These are phyloP conservation scores for Cylindrodendrum hubeiense DNA, from an alignment of 2,329 filamentous ascomycete species.

Conservation along the genomic window DNA sequence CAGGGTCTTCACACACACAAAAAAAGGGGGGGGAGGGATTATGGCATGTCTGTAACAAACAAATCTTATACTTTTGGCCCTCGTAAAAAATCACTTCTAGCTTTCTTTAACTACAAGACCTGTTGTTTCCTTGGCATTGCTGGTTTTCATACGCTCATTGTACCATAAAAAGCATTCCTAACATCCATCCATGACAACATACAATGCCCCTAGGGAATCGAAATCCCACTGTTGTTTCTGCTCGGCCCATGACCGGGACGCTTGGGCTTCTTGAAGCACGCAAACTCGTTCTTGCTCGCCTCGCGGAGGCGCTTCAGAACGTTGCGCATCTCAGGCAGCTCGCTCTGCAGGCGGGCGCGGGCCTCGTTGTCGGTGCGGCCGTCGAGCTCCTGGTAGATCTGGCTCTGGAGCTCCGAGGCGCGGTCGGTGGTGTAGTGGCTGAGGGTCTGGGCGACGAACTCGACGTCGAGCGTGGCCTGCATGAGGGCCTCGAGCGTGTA, in stretches of 20 bases:
- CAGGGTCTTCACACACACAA: constrained; percentile 20
- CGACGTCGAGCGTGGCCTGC: constrained; percentile 97
- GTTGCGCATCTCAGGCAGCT: constrained; percentile 89
- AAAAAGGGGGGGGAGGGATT: constrained; percentile 1
- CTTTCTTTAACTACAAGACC: constrained; percentile 9
- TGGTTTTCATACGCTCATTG: constrained; percentile 2
- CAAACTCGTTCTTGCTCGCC: constrained; percentile 86
- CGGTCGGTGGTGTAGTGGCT: constrained; percentile 89
- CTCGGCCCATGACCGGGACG: constrained; percentile 51
- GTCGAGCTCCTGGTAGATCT: constrained; percentile 94
- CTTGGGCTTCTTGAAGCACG: constrained; percentile 81
- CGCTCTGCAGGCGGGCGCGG: constrained; percentile 81
- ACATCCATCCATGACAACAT: constrained; percentile 3
- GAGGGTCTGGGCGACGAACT: constrained; percentile 95
- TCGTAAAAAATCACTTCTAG: constrained; percentile 19
- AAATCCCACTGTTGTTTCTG: constrained; percentile 50
- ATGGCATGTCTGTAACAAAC: not conserved
- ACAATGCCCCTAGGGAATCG: constrained; percentile 19
- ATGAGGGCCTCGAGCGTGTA: constrained; percentile 88
- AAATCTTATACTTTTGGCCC: constrained; percentile 1
- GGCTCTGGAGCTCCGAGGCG: constrained; percentile 83
- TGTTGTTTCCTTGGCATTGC: not conserved
- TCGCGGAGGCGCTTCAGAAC: constrained; percentile 88
- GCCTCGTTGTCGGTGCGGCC: constrained; percentile 90
- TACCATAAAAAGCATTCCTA: not conserved